Evolutionary conservation across 257 asterid genomes (phyloP), one percentile per base, ranked within the genome.

Genomic region (Solanum medicagineum): DNA sequence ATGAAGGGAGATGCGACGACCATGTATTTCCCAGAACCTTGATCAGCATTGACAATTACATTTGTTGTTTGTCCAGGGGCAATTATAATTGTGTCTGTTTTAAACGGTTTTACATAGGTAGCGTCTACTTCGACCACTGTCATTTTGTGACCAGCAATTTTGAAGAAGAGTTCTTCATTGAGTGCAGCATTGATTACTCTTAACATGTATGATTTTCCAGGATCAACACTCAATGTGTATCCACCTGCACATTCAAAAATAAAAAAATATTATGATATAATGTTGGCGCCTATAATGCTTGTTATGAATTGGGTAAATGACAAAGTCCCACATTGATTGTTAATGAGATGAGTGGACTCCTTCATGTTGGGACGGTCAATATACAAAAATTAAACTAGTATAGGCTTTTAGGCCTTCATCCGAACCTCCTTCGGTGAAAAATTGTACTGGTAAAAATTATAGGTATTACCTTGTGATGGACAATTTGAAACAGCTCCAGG

Each of bases 31-130:
- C 95, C 95, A 19, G 85, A 73, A 10, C 57, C 24, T 22, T 87
- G 77, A 45, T 89, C 44, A 2, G 97, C 85, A 5, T 88, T 70
- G 17, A 93, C 29, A 83, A 92, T 40, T 10, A 85, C 93, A 56
- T 81, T 91, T 79, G 97, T 91, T 6, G 97, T 91, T 73, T 93
- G 97, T 4, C 97, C 97, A 1, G 97, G 97, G 32, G 97, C 93
- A 65, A 93, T 85, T 24, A 92, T 40, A 63, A 92, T 70, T 0
- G 91, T 90, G 84, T 89, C 93, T 2, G 92, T 92, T 85, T 89
- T 83, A 85, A 93, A 92, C 65, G 95, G 97, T 62, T 93, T 93
- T 1, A 93, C 92, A 53, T 92, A 91, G 4, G 93, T 83, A 36
- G 97, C 95, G 36, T 93, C 97, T 4, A 92, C 97, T 62, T 93